These are phyloP conservation scores for Quercus glauca DNA, from an alignment of 306 rosid species.

Conservation along the genomic window DNA sequence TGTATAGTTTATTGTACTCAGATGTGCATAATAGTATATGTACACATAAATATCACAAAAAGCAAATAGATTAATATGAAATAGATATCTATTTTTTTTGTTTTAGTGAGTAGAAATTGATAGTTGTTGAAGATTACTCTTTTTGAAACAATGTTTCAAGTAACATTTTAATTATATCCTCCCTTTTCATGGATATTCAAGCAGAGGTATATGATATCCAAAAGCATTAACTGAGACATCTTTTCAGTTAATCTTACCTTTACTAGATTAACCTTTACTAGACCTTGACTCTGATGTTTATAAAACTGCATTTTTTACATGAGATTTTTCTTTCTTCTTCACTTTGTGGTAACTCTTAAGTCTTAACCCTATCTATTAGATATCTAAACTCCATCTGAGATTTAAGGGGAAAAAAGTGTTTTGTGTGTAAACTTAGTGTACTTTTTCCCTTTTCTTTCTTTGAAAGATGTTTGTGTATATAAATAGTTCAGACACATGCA, in stretches of 20 bases:
- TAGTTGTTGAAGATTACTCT: background rate
- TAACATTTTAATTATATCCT: background rate
- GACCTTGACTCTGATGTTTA: too few species aligned
- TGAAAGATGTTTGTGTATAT: background rate
- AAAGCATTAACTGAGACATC: background rate
- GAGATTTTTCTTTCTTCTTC: background rate
- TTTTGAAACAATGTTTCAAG: background rate
- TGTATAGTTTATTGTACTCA: background rate
- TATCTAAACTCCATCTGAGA: background rate
- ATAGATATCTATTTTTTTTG: background rate
- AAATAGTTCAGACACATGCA: conserved; percentile 10
- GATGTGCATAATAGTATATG: background rate
- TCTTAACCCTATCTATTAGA: background rate
- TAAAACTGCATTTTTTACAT: background rate
- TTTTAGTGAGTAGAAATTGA: background rate
- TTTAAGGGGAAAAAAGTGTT: background rate
- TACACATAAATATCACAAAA: background rate
- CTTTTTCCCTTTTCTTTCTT: background rate
- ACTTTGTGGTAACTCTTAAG: background rate
- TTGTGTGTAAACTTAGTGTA: background rate
- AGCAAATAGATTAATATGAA: background rate
- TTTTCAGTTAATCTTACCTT: background rate
- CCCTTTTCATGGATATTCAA: background rate
- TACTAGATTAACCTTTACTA: too few species aligned
- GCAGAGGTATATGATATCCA: background rate